phyloP scores from a whole-genome alignment of 345 rosid genomes.

The Syzygium jambos region DNA sequence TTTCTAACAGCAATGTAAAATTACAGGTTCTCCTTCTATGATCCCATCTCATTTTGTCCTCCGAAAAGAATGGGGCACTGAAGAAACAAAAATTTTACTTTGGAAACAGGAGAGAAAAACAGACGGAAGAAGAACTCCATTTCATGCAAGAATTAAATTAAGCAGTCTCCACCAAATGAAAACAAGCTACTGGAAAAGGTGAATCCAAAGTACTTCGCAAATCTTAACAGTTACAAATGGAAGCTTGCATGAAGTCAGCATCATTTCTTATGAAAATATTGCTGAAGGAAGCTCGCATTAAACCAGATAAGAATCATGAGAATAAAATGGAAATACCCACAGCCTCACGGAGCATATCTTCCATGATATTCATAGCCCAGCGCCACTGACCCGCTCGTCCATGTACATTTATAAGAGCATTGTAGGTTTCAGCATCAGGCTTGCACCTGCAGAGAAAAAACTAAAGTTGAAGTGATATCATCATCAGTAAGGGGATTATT shows the following conservation, averaged over 20 bases:
- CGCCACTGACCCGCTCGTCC: constrained; percentile 93
- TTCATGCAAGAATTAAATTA: neutral
- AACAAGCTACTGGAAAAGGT: neutral
- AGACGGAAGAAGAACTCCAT: neutral
- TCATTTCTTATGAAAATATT: neutral
- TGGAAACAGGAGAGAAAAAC: neutral
- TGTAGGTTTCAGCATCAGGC: constrained; percentile 81
- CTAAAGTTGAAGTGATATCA: neutral
- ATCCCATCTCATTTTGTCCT: neutral
- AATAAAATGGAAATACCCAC: constrained; percentile 50
- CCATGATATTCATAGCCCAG: constrained; percentile 91
- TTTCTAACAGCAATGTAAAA: neutral
- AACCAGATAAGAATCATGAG: constrained; percentile 18
- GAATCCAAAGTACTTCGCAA: neutral
- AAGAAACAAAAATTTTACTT: neutral
- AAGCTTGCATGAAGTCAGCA: neutral
- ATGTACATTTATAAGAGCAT: constrained; percentile 87
- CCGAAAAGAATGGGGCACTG: neutral
- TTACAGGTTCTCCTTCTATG: neutral
- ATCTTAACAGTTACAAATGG: neutral
- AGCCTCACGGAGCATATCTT: constrained; percentile 79
- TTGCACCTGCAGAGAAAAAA: constrained; percentile 49
- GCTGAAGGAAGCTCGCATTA: constrained; percentile 24
- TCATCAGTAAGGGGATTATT: neutral
- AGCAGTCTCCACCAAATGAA: neutral